Evolutionary conservation across 2,329 filamentous ascomycete species (phyloP).

Genomic region (Trichoderma asperellum): DNA sequence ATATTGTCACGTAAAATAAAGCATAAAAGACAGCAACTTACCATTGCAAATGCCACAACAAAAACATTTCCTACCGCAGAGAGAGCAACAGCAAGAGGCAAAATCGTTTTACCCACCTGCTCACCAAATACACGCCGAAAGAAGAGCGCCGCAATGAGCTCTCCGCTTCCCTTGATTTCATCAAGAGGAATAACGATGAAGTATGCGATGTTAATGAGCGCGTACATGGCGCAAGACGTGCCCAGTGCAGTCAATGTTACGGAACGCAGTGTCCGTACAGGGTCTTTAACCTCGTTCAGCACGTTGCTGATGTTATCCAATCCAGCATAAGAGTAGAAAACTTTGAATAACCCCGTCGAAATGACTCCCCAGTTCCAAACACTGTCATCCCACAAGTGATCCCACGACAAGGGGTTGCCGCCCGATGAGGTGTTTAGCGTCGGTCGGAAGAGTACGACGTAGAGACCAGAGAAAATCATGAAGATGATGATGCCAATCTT

Average conservation of each 20-base stretch:
- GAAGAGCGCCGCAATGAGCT: slow-evolving; percentile 69
- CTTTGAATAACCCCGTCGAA: slow-evolving; percentile 69
- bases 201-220: slow-evolving; percentile 66
- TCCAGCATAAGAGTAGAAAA: slow-evolving; percentile 71
- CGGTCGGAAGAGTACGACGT: slow-evolving; percentile 56
- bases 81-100: slow-evolving; percentile 67
- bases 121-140: slow-evolving; percentile 67
- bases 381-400: slow-evolving; percentile 64
- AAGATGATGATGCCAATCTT: slow-evolving; percentile 64
- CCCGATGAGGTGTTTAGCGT: slow-evolving; percentile 29
- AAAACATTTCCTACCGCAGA: slow-evolving; percentile 74
- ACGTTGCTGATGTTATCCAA: slow-evolving; percentile 71
- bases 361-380: slow-evolving; percentile 71
- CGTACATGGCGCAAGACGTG: slow-evolving; percentile 65
- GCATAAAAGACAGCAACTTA: slow-evolving; percentile 41
- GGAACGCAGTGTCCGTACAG: slow-evolving; percentile 65
- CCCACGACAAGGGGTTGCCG: slow-evolving; percentile 47
- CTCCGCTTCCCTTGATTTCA: slow-evolving; percentile 67
- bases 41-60: slow-evolving; percentile 70
- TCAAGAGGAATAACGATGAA: slow-evolving; percentile 69
- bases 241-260: slow-evolving; percentile 63
- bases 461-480: slow-evolving; percentile 64
- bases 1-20: too few species aligned
- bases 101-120: slow-evolving; percentile 58
- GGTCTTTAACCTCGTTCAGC: slow-evolving; percentile 71